Evolutionary conservation across 1,139 yeast species (phyloP), one percentile per base, ranked within the genome.

Genomic region (Suhomyces yuchorum): DNA sequence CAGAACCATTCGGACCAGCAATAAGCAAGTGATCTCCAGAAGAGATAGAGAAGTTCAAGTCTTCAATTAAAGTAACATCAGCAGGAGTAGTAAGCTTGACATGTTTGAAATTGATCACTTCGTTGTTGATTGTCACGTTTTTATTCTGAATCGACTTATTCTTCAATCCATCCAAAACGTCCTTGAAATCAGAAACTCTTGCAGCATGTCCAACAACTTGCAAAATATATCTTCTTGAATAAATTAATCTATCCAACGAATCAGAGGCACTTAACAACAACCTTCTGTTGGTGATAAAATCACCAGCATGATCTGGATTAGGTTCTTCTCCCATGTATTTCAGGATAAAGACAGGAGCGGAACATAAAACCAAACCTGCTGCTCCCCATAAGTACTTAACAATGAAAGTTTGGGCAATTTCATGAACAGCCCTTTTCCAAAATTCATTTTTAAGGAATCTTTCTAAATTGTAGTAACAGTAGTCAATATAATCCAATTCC

Each of bases 321-420:
- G 79, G 74, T 9, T 71, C 68, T 44, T 72, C 68, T 18, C 79
- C 78, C 48, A 75, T 56, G 55, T 82, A 82, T 50, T 84, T 82
- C 51, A 79, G 78, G 56, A 88, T 82, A 61, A 92, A 92, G 1
- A 91, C 89, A 3, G 97, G 97, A 4, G 93, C 85, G 1, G 96
- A 85, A 70, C 97, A 92, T 45, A 92, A 75, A 0, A 85, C 82
- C 52, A 92, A 77, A 6, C 98, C 97, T 40, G 95, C 89, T 3
- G 97, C 97, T 51, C 98, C 97, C 95, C 97, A 87, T 48, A 91
- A 82, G 66, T 92, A 92, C 65, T 92, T 92, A 51, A 92, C 93
- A 53, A 90, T 84, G 61, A 91, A 92, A 48, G 81, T 88, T 63
- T 85, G 92, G 38, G 87, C 91, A 63, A 78, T 84, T 69, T 80